phyloP scores from a whole-genome alignment of 2,329 filamentous ascomycete genomes.

The Fusarium torreyae region DNA sequence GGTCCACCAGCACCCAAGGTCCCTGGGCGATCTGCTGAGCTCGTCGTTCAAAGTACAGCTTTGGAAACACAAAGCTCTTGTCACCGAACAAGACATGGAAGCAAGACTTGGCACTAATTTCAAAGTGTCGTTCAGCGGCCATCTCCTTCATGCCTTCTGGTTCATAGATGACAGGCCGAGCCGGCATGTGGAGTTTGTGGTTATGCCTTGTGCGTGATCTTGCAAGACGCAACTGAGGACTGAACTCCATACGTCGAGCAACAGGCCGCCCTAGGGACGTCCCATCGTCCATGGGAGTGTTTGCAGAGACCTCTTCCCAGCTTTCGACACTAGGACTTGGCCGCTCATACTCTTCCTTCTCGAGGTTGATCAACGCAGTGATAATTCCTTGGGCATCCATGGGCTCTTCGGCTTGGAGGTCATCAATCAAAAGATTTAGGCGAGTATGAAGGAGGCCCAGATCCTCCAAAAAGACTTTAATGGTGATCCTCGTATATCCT shows the following conservation, averaged over 20 bases:
- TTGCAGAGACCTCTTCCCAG: slow-evolving; percentile 85
- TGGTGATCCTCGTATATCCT: slow-evolving; percentile 80
- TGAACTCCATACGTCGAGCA: slow-evolving; percentile 54
- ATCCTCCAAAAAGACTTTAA: slow-evolving; percentile 95
- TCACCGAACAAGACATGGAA: slow-evolving; percentile 98
- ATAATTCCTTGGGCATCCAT: slow-evolving; percentile 79
- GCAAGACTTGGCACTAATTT: slow-evolving; percentile 92
- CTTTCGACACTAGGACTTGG: slow-evolving; percentile 84
- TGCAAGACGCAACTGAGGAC: slow-evolving; percentile 55
- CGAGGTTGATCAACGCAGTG: slow-evolving; percentile 80
- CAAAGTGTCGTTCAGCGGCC: slow-evolving; percentile 85
- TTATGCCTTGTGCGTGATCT: slow-evolving; percentile 57
- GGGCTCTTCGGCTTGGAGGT: slow-evolving; percentile 80
- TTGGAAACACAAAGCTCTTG: slow-evolving; percentile 93
- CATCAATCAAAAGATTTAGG: slow-evolving; percentile 87
- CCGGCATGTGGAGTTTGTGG: slow-evolving; percentile 85
- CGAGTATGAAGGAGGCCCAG: slow-evolving; percentile 85
- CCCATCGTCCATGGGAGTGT: slow-evolving; percentile 71
- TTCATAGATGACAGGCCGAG: slow-evolving; percentile 85
- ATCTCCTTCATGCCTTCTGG: slow-evolving; percentile 85
- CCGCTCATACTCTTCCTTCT: slow-evolving; percentile 71
- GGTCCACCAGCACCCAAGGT: slow-evolving; percentile 82
- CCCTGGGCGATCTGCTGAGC: slow-evolving; percentile 87
- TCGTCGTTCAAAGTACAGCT: slow-evolving; percentile 86
- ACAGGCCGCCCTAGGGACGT: slow-evolving; percentile 59